These are phyloP conservation scores for Aegilops longissima DNA, from an alignment of 176 grass and related monocot species.

Conservation along the genomic window DNA sequence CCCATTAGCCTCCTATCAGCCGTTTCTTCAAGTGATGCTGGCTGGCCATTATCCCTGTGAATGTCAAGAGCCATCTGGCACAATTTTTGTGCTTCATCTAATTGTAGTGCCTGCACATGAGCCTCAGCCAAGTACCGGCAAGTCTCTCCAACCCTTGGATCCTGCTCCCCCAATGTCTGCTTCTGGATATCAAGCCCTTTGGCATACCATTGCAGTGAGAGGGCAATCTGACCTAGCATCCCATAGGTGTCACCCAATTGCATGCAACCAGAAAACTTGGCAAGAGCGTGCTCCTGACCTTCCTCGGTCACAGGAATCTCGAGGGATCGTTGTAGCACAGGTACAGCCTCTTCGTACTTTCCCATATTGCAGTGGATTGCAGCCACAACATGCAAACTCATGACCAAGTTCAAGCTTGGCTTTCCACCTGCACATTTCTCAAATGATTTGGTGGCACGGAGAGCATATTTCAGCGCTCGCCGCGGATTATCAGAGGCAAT, in stretches of 20 bases:
- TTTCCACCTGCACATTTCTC: conserved; percentile 86
- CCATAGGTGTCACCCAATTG: conserved; percentile 85
- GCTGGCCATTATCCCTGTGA: conserved; percentile 60
- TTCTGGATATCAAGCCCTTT: conserved; percentile 79
- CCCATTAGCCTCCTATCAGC: conserved; percentile 93
- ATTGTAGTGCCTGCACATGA: conserved; percentile 90
- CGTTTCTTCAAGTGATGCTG: conserved; percentile 76
- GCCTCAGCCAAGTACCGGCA: conserved; percentile 90
- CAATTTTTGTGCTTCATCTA: conserved; percentile 74
- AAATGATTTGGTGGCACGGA: conserved; percentile 83
- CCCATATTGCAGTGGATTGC: conserved; percentile 90
- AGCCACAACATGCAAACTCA: conserved; percentile 92
- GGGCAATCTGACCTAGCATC: conserved; percentile 81
- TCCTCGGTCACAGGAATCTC: conserved; percentile 81
- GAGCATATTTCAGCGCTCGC: conserved; percentile 82
- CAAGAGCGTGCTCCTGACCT: conserved; percentile 87
- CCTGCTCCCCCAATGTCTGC: conserved; percentile 68
- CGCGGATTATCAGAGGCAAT: conserved; percentile 82
- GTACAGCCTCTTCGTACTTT: conserved; percentile 62
- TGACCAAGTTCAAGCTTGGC: conserved; percentile 77
- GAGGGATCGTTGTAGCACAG: conserved; percentile 64
- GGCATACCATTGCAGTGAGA: conserved; percentile 71
- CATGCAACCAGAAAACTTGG: conserved; percentile 96
- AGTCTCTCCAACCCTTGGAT: conserved; percentile 89
- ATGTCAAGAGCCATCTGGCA: conserved; percentile 85